Conservation (phyloP, 1,284 basidiomycete species). For the Sanguinoderma infundibulare region DNA sequence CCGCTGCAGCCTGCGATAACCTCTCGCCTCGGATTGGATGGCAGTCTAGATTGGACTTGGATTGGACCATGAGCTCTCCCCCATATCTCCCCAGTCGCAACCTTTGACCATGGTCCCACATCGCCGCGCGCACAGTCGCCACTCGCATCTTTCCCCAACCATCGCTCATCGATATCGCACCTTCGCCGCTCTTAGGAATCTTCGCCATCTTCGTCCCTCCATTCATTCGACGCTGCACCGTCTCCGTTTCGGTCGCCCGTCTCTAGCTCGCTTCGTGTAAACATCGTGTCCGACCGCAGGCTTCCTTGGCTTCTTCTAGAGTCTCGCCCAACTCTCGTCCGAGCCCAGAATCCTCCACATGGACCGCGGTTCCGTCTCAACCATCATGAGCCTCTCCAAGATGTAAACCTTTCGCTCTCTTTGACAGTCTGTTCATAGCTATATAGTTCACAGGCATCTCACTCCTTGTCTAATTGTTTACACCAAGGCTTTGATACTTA, state of each 20-base stretch:
- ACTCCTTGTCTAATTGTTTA: too few species aligned
- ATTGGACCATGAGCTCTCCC: not conserved
- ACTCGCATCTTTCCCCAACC: slow-evolving; percentile 4
- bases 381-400: not conserved
- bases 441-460: too few species aligned
- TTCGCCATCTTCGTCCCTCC: not conserved
- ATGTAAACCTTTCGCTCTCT: too few species aligned
- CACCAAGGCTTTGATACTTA: too few species aligned
- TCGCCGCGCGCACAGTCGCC: too few species aligned
- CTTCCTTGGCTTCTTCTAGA: not conserved
- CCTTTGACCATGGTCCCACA: too few species aligned
- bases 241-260: not conserved
- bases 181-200: too few species aligned
- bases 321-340: not conserved
- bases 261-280: not conserved
- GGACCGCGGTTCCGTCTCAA: not conserved
- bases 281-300: not conserved
- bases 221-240: too few species aligned
- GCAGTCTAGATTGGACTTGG: not conserved
- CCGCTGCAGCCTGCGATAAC: not conserved
- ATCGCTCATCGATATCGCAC: slow-evolving; percentile 20
- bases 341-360: not conserved
- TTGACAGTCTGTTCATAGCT: too few species aligned
- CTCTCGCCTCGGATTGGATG: slow-evolving; percentile 16
- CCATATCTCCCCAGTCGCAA: not conserved